Evolutionary conservation across 495 filamentous ascomycete species (phyloP), one percentile per base, ranked within the genome.

Genomic region (Aspergillus baeticus): DNA sequence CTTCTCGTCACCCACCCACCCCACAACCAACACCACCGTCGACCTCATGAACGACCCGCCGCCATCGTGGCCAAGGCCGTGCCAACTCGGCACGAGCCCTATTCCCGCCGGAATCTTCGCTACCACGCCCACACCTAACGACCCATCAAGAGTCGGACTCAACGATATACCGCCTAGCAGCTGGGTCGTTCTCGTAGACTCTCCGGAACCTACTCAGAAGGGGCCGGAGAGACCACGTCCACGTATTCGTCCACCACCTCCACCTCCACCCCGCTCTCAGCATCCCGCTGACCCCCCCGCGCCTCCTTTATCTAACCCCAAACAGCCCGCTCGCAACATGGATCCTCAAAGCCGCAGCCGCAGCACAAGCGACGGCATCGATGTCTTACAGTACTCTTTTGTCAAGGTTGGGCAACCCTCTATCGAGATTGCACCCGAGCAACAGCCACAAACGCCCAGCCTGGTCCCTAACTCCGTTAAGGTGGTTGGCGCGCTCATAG

Each of bases 181-280:
- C 54, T 61, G 59, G 59, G 47, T 61, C 41, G 18, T 61, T 54
- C 59, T 61, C 49, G 6, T 61, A 14, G 48, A 61, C 41, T 41
- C 37, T 17, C 17, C 37, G 10, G 37, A n/a, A 41, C 10, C 35
- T 3, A 37, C 10, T 14, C 35, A 41, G 37, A 41, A 2, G 37
- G 13, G 6, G 37, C 14, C 13, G 41, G 41, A 43, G 18, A 43
- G 17, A 1, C 18, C 6, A 43, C 7, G 26, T 29, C 26, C 26
- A 29, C 26, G 26, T 29, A 29, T 29, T 29, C 26, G 26, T 29
- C 26, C 6, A 22, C 5, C 8, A 23, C 6, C 18, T 43, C 3
- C 7, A 13, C 5, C 10, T 22, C 41, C 41, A 22, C 41, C n/a
- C 35, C 11, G 10, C 26, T 13, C 35, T 37, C 10, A 37, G 35